Percentiles rank a stretch among this genome's conserved stretches.
Evolutionary conservation across 164 flowering plant genomes (phyloP).

Genomic region (Liquidambar formosana): DNA sequence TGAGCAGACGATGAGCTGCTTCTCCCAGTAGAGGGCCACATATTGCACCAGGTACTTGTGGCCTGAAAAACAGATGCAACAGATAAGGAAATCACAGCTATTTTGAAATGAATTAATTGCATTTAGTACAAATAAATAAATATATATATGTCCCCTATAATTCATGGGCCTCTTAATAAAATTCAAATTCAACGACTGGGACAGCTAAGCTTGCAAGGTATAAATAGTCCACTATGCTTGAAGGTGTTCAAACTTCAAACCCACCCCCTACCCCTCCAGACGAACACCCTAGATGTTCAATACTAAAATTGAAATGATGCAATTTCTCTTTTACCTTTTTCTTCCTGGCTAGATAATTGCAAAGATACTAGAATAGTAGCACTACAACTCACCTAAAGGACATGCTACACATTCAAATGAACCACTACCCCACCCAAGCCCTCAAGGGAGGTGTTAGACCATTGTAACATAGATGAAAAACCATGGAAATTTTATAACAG

Average conservation of each 20-base stretch:
- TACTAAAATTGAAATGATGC: neutral
- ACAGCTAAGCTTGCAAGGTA: neutral
- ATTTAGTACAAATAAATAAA: neutral
- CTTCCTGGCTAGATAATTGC: too few relatives aligned
- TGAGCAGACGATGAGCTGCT: slow-evolving; percentile 92
- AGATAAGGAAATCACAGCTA: neutral
- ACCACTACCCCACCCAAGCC: too few relatives aligned
- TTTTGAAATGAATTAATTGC: neutral
- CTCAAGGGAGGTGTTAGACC: too few relatives aligned
- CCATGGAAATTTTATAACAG: too few relatives aligned
- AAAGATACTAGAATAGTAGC: too few relatives aligned
- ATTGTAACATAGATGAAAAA: too few relatives aligned
- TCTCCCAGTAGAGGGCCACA: slow-evolving; percentile 78
- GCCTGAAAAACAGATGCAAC: slow-evolving; percentile 47
- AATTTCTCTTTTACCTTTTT: neutral
- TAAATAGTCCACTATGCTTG: neutral
- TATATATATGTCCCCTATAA: too few relatives aligned
- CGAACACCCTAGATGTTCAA: neutral
- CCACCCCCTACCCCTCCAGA: too few relatives aligned
- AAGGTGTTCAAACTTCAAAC: neutral
- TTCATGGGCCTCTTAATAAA: too few relatives aligned
- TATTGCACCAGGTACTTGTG: slow-evolving; percentile 73
- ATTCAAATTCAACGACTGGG: neutral
- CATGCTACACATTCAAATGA: too few relatives aligned
- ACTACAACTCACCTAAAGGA: neutral